phyloP scores from a whole-genome alignment of 192 early-diverging fungal genomes.

The Cetraspora pellucida region DNA sequence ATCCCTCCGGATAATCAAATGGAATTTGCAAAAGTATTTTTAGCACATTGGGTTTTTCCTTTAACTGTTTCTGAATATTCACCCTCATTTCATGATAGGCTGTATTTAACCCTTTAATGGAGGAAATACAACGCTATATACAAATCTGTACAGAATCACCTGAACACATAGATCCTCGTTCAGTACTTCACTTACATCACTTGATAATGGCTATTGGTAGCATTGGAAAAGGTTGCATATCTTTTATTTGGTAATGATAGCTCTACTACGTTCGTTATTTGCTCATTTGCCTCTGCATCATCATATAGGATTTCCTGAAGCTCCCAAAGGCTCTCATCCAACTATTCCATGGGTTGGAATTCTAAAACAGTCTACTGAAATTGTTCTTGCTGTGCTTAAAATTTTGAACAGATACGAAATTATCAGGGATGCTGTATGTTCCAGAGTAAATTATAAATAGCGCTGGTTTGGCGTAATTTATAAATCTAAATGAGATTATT shows the following conservation, averaged over 20 bases:
- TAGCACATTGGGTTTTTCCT: too few species aligned
- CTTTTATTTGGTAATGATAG: conserved; percentile 22
- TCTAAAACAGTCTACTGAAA: conserved; percentile 80
- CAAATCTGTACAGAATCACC: conserved; percentile 53
- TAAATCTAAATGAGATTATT: not conserved
- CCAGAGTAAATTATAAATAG: not conserved
- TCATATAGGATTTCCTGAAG: conserved; percentile 58
- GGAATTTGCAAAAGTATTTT: conserved; percentile 48
- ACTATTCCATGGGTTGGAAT: conserved; percentile 64
- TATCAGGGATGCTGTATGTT: conserved; percentile 62
- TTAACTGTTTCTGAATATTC: too few species aligned
- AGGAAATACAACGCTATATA: conserved; percentile 74
- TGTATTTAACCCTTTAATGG: conserved; percentile 77
- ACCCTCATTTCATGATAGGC: conserved; percentile 51
- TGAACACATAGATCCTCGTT: conserved; percentile 66
- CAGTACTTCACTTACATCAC: conserved; percentile 78
- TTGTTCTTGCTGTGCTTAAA: conserved; percentile 72
- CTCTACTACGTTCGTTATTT: not conserved
- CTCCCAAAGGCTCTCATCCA: conserved; percentile 40
- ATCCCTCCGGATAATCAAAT: conserved; percentile 71
- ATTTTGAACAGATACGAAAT: conserved; percentile 60
- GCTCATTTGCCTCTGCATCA: not conserved
- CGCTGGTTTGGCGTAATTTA: too few species aligned
- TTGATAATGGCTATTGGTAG: conserved; percentile 83
- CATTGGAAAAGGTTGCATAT: conserved; percentile 76